Percentiles rank a stretch among this genome's conserved stretches.
phyloP scores from a whole-genome alignment of 108 stramenopile species.

The Skeletonema tropicum region DNA sequence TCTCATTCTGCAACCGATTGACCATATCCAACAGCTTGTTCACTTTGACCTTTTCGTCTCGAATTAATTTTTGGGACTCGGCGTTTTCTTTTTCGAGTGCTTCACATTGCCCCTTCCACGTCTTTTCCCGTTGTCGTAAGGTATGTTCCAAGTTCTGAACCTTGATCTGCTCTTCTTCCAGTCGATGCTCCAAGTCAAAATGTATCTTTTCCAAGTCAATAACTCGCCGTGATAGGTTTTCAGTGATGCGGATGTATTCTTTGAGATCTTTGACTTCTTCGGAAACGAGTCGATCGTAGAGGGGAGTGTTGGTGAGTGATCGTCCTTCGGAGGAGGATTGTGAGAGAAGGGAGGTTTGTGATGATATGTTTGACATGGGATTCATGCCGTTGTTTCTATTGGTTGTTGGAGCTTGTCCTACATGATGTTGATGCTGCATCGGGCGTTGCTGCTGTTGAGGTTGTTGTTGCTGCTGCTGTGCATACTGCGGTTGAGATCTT shows the following conservation, averaged over 20 bases:
- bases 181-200: slow-evolving; percentile 46
- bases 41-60: slow-evolving; percentile 50
- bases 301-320: slow-evolving; percentile 41
- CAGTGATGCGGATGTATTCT: slow-evolving; percentile 54
- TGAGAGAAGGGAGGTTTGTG: slow-evolving; percentile 15
- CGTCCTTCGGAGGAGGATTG: slow-evolving; percentile 15
- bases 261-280: slow-evolving; percentile 58
- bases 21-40: slow-evolving; percentile 57
- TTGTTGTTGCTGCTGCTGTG: slow-evolving; percentile 15
- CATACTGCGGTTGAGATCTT: slow-evolving; percentile 3
- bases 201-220: slow-evolving; percentile 48
- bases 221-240: slow-evolving; percentile 47
- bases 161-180: slow-evolving; percentile 35
- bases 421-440: slow-evolving; percentile 18
- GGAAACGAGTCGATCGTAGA: slow-evolving; percentile 58
- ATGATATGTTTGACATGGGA: slow-evolving; percentile 10
- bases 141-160: slow-evolving; percentile 41
- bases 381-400: slow-evolving; percentile 10
- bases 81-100: slow-evolving; percentile 31
- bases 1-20: slow-evolving; percentile 59
- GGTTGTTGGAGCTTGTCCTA: slow-evolving; percentile 9
- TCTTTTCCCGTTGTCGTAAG: slow-evolving; percentile 33
- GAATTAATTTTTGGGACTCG: slow-evolving; percentile 18
- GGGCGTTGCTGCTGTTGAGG: slow-evolving; percentile 17
- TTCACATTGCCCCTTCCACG: slow-evolving; percentile 34